A percentile compares a stretch with the other conserved stretches of the same genome.
phyloP scores from a whole-genome alignment of 805 yeast genomes.

The Kodamaea kakaduensis region DNA sequence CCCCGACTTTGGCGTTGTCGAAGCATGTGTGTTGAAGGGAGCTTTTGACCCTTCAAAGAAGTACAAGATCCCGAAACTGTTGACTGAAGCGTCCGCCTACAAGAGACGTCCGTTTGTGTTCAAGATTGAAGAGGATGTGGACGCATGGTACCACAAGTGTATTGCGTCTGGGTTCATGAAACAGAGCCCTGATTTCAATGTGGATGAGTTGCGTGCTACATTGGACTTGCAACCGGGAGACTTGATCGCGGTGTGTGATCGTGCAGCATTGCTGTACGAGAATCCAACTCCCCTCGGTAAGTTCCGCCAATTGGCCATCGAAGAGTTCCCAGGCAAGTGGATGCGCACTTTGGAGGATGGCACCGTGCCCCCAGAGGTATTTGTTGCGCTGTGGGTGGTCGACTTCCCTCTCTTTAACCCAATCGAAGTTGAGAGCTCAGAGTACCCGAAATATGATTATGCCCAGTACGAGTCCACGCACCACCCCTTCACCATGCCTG shows the following conservation, averaged over 20 bases:
- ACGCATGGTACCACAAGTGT: conserved; percentile 42
- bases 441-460: conserved; percentile 61
- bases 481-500: conserved; percentile 96
- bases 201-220: conserved; percentile 12
- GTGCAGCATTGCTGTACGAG: conserved; percentile 69
- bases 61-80: conserved; percentile 31
- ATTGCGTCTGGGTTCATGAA: conserved; percentile 26
- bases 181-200: conserved; percentile 15
- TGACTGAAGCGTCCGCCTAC: conserved; percentile 45
- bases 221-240: conserved; percentile 62
- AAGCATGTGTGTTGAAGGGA: conserved; percentile 60
- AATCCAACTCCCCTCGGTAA: conserved; percentile 94
- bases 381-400: conserved; percentile 80
- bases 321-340: conserved; percentile 48
- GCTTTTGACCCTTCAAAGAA: conserved; percentile 33
- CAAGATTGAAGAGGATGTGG: conserved; percentile 43
- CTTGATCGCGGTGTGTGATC: conserved; percentile 71
- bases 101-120: conserved; percentile 56
- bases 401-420: conserved; percentile 93
- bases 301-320: conserved; percentile 70
- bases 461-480: conserved; percentile 66
- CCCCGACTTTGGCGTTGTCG: conserved; percentile 62
- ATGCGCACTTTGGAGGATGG: conserved; percentile 35
- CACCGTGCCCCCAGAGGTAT: conserved; percentile 29
- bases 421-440: conserved; percentile 34